Evolutionary conservation across 805 yeast genomes (phyloP).

Genomic region (Yamadazyma phyllophila): DNA sequence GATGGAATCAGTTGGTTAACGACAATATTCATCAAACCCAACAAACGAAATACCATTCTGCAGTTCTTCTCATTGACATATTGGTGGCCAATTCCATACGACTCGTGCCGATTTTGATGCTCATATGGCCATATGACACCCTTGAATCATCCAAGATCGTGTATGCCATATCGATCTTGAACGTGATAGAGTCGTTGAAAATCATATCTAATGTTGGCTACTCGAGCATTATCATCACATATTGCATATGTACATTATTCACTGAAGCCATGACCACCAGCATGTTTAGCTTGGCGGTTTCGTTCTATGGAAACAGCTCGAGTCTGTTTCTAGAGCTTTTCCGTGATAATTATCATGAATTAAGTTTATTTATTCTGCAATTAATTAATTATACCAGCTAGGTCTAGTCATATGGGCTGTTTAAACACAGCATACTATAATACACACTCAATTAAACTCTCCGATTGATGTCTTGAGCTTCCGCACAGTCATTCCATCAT

Average conservation of each 20-base stretch:
- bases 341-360: conserved; percentile 4
- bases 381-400: neutral
- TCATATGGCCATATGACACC: conserved; percentile 97
- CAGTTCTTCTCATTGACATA: conserved; percentile 64
- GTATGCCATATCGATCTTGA: conserved; percentile 57
- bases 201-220: conserved; percentile 21
- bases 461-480: conserved; percentile 18
- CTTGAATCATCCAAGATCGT: conserved; percentile 60
- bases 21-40: conserved; percentile 5
- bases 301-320: too few relatives aligned
- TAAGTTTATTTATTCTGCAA: neutral
- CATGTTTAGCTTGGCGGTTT: conserved; percentile 11
- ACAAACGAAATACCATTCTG: conserved; percentile 10
- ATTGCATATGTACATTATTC: conserved; percentile 16
- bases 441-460: conserved; percentile 4
- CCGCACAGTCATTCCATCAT: conserved; percentile 20
- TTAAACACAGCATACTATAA: neutral
- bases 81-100: conserved; percentile 76
- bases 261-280: conserved; percentile 12
- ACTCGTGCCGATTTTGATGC: conserved; percentile 85
- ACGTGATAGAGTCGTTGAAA: conserved; percentile 58
- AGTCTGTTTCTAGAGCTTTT: neutral
- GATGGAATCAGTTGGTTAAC: conserved; percentile 8
- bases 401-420: too few relatives aligned
- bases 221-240: conserved; percentile 13